Conservation (phyloP, 177 flowering plant genomes). For the Tripterygium wilfordii region DNA sequence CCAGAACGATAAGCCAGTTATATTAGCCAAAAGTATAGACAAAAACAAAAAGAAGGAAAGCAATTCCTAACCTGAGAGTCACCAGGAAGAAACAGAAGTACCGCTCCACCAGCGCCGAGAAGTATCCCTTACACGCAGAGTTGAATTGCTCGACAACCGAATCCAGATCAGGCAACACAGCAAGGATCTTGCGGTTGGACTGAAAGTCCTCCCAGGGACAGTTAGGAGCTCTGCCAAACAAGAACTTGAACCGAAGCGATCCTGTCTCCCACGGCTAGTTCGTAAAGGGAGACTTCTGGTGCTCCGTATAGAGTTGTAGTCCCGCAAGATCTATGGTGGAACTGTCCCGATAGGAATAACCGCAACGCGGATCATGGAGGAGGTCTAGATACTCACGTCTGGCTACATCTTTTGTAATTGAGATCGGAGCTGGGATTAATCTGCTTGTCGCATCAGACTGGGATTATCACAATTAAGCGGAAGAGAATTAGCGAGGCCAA, state of each 20-base stretch:
- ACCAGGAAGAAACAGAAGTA: slow-evolving; percentile 88
- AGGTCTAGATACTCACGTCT: slow-evolving; percentile 90
- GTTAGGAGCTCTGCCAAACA: slow-evolving; percentile 76
- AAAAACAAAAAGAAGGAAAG: not conserved
- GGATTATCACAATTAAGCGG: too few relatives aligned
- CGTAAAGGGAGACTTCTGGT: slow-evolving; percentile 92
- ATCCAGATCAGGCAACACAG: slow-evolving; percentile 79
- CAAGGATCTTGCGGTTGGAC: slow-evolving; percentile 80
- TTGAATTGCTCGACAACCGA: slow-evolving; percentile 45
- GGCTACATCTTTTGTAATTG: slow-evolving; percentile 94
- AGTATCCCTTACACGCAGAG: slow-evolving; percentile 46
- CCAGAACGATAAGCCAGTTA: too few relatives aligned
- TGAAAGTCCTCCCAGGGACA: slow-evolving; percentile 98
- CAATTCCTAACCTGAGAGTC: slow-evolving; percentile 63
- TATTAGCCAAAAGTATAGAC: not conserved
- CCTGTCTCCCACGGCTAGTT: slow-evolving; percentile 94
- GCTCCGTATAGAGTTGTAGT: slow-evolving; percentile 89
- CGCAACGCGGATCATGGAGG: slow-evolving; percentile 80
- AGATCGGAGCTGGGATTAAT: too few relatives aligned
- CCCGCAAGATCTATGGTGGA: slow-evolving; percentile 57
- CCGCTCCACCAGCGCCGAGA: slow-evolving; percentile 67
- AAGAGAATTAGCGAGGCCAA: too few relatives aligned
- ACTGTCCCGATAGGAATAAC: slow-evolving; percentile 80
- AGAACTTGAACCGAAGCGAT: slow-evolving; percentile 75
- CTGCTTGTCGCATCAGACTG: too few relatives aligned